A percentile compares a stretch with the other conserved stretches of the same genome.
Conservation (phyloP, 2,329 filamentous ascomycete genomes). For the Diaporthe batatas region DNA sequence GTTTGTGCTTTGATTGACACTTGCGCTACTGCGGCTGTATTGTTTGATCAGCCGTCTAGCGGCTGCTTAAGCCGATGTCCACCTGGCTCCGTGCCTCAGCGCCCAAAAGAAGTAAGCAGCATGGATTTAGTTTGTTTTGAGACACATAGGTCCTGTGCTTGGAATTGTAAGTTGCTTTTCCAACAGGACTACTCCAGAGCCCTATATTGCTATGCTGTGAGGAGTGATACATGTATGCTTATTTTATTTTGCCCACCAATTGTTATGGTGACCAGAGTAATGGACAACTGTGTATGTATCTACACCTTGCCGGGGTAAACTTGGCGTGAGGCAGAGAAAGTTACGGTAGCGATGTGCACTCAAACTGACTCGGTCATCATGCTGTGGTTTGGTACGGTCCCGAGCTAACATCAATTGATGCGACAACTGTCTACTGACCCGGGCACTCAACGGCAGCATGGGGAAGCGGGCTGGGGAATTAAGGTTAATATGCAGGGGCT, state of each 20-base stretch:
- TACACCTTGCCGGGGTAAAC: not conserved
- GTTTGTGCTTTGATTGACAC: not conserved
- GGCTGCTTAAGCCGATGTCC: not conserved
- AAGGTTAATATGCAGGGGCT: not conserved
- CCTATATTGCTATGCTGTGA: not conserved
- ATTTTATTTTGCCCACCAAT: too few relatives aligned
- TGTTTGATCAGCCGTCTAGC: not conserved
- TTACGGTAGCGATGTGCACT: not conserved
- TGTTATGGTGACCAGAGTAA: too few relatives aligned
- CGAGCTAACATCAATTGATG: not conserved
- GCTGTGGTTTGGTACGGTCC: not conserved
- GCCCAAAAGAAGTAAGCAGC: not conserved
- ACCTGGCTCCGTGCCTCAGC: not conserved
- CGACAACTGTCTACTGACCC: not conserved
- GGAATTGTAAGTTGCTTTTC: not conserved
- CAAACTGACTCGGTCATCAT: slow-evolving; percentile 5
- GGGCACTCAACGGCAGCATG: not conserved
- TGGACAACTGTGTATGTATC: not conserved
- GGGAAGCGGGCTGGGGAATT: not conserved
- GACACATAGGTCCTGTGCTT: not conserved
- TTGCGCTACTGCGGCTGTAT: not conserved
- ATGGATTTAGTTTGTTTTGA: not conserved
- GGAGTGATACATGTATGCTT: too few relatives aligned
- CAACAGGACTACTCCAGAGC: not conserved
- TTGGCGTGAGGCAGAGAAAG: not conserved